phyloP scores from a whole-genome alignment of 1,284 basidiomycete species.

The Ganoderma sp. region DNA sequence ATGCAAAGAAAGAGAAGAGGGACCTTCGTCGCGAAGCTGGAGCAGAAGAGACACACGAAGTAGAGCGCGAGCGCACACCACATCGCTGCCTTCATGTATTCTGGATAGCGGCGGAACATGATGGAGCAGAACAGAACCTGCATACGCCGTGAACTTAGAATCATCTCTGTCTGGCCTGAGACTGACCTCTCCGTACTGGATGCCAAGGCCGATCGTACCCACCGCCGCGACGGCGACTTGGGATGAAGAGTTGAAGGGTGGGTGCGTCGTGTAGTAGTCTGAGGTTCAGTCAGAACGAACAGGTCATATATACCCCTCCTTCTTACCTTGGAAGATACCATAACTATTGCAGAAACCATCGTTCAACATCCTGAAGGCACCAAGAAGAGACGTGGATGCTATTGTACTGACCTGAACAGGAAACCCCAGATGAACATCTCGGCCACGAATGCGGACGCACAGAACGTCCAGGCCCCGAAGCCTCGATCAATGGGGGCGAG shows the following conservation, averaged over 20 bases:
- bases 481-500: conserved; percentile 27
- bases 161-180: background rate
- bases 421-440: conserved; percentile 49
- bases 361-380: background rate
- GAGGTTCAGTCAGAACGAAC: background rate
- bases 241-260: conserved; percentile 33
- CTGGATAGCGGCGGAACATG: conserved; percentile 36
- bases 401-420: conserved; percentile 24
- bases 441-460: conserved; percentile 33
- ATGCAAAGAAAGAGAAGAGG: fast-evolving
- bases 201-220: conserved; percentile 33
- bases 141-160: background rate
- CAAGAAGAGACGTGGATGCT: no score
- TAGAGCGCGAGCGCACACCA: conserved; percentile 33
- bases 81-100: conserved; percentile 34
- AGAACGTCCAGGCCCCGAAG: conserved; percentile 29
- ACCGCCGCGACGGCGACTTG: conserved; percentile 33
- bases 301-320: no score
- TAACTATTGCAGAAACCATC: conserved; percentile 19
- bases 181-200: conserved; percentile 34
- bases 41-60: conserved; percentile 33
- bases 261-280: conserved; percentile 35
- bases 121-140: conserved; percentile 36
- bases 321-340: conserved; percentile 33
- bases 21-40: conserved; percentile 38